Evolutionary conservation across 1,139 yeast genomes (phyloP), one percentile per base, ranked within the genome.

Genomic region (Candida glucosophila): DNA sequence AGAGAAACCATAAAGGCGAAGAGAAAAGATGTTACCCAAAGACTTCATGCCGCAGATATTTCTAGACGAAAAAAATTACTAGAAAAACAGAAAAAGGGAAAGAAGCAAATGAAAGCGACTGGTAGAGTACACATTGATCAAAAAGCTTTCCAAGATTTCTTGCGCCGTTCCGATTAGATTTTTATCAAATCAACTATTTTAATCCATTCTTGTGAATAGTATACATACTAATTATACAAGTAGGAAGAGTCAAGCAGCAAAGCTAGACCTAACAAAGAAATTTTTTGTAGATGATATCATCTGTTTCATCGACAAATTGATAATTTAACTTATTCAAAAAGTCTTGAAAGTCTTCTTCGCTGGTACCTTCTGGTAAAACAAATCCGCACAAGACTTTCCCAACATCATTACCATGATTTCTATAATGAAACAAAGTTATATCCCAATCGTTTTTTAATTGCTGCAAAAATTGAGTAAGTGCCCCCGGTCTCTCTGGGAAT

Each of bases 401-500:
- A 25, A 90, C 72, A 50, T 90, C 98, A 29, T 90, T 80, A 17
- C 99, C 99, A 42, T 86, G 93, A 56, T 90, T 88, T 65, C 99
- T 76, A 56, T 90, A 90, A 52, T 90, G 95, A 74, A 90, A 90
- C 41, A 90, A 60, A 3, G 96, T 80, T 33, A 92, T 74, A 48
- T 88, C 90, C 97, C 97, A 90, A 31, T 77, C 75, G 19, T 70
- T 66, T 44, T 78, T 73, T 45, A 90, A 57, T 11, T 79, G 69
- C 23, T 68, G 69, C 43, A 90, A 67, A 55, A 90, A 90, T 32
- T 72, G 78, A 27, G 79, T 73, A 43, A 90, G 65, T 1, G 98
- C 97, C 22, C 95, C 94, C 1, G 97, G 97, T 43, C 92, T 77
- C 50, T 90, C 99, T 8, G 99, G 99, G 63, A 90, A 92, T 53